Evolutionary conservation across 2,329 filamentous ascomycete genomes (phyloP).

Genomic region (Mycocentrospora acerina): DNA sequence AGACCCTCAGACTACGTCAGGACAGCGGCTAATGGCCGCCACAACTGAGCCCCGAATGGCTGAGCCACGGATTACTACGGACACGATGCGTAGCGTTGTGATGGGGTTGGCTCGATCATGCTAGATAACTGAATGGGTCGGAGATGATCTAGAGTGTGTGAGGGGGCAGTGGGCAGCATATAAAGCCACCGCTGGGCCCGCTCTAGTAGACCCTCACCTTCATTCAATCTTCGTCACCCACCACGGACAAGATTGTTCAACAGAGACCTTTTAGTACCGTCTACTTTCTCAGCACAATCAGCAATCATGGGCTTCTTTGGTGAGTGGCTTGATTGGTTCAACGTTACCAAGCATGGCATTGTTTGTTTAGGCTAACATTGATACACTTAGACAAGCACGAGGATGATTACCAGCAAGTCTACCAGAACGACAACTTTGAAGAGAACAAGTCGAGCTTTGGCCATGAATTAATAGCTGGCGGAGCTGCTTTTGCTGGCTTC

Average conservation of each 20-base stretch:
- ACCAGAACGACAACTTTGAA: slow-evolving; percentile 48
- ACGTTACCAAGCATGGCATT: too few species aligned
- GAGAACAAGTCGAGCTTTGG: slow-evolving; percentile 64
- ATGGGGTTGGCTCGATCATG: slow-evolving; percentile 2
- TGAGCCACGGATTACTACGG: slow-evolving; percentile 10
- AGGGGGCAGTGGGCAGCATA: too few species aligned
- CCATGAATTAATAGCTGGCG: slow-evolving; percentile 75
- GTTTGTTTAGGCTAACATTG: slow-evolving; percentile 2
- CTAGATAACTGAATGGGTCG: neutral
- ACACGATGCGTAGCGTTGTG: slow-evolving; percentile 4
- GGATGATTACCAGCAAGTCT: slow-evolving; percentile 57
- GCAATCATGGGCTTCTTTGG: slow-evolving; percentile 51
- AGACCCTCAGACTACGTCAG: slow-evolving; percentile 15
- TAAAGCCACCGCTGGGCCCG: too few species aligned
- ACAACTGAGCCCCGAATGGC: slow-evolving; percentile 23
- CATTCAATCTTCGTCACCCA: too few species aligned
- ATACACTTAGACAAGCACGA: slow-evolving; percentile 51
- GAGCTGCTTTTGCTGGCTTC: slow-evolving; percentile 76
- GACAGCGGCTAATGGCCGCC: slow-evolving; percentile 13
- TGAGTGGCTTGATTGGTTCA: slow-evolving; percentile 25
- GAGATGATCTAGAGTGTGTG: too few species aligned
- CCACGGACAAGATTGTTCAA: too few species aligned
- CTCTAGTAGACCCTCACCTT: too few species aligned
- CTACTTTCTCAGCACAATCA: slow-evolving; percentile 26
- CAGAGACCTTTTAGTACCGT: too few species aligned